Evolutionary conservation across 495 filamentous ascomycete species (phyloP).

Genomic region (Lichina pygmaea): DNA sequence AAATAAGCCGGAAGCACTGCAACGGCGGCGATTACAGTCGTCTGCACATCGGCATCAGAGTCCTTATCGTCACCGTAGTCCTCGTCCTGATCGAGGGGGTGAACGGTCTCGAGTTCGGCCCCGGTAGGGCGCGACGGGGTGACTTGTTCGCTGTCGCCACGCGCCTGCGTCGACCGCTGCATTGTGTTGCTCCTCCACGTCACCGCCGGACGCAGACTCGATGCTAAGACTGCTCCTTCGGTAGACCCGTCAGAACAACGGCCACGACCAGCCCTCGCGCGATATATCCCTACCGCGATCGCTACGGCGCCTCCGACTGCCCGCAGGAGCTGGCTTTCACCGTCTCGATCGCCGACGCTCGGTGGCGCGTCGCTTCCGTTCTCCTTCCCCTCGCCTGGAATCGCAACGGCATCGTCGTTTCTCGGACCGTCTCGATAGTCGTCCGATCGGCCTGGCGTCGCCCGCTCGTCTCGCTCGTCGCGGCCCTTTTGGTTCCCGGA

Average conservation of each 20-base stretch:
- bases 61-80: slow-evolving; percentile 18
- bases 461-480: neutral
- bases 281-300: neutral
- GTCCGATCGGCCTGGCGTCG: neutral
- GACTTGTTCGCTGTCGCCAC: no score
- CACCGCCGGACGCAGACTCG: neutral
- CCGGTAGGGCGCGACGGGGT: neutral
- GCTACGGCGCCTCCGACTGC: no score
- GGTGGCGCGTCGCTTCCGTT: no score
- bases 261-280: neutral
- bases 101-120: neutral
- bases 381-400: no score
- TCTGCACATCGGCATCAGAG: slow-evolving; percentile 10
- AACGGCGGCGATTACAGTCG: neutral
- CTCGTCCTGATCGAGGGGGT: neutral
- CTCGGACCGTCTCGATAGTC: no score
- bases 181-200: neutral
- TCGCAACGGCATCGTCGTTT: no score
- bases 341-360: no score
- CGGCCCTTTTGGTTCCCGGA: neutral
- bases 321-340: no score
- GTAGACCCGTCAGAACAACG: neutral
- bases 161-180: neutral
- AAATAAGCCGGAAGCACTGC: neutral
- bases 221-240: neutral